A percentile compares a stretch with the other conserved stretches of the same genome.
Conservation (phyloP, 148 eudicot genomes). For the Arctostaphylos glauca region DNA sequence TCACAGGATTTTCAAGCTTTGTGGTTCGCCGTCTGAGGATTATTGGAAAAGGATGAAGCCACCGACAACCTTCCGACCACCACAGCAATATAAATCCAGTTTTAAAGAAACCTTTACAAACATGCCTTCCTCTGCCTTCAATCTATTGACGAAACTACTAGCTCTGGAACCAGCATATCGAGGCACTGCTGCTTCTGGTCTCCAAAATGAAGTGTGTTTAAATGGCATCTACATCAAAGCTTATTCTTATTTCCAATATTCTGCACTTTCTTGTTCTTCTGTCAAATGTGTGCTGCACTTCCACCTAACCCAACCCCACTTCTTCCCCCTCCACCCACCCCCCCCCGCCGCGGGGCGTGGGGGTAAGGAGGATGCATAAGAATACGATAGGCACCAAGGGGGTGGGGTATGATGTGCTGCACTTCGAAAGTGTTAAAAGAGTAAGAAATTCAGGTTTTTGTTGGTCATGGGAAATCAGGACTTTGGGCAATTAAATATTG, state of each 20-base stretch:
- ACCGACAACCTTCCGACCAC: conserved; percentile 43
- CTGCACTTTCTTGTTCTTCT: neutral
- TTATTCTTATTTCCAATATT: neutral
- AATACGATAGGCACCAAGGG: too few relatives aligned
- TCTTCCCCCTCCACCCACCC: too few relatives aligned
- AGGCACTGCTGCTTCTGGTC: conserved; percentile 47
- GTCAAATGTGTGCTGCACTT: too few relatives aligned
- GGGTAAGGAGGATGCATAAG: too few relatives aligned
- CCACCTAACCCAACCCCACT: too few relatives aligned
- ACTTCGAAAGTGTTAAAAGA: neutral
- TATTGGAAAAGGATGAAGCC: conserved; percentile 48
- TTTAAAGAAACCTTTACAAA: conserved; percentile 31
- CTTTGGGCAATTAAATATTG: neutral
- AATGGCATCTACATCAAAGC: neutral
- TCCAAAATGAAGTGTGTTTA: conserved; percentile 39
- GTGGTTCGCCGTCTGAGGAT: conserved; percentile 48
- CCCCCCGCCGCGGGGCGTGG: too few relatives aligned
- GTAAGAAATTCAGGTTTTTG: neutral
- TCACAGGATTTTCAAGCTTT: conserved; percentile 51
- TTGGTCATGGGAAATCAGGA: neutral
- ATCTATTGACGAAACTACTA: conserved; percentile 35
- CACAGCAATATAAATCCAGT: conserved; percentile 33
- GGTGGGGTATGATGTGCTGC: neutral
- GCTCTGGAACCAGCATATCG: conserved; percentile 38
- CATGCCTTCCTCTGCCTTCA: conserved; percentile 34